A percentile compares a stretch with the other conserved stretches of the same genome.
These are phyloP conservation scores for Candida glucosophila DNA, from an alignment of 1,139 yeast species.

Conservation along the genomic window DNA sequence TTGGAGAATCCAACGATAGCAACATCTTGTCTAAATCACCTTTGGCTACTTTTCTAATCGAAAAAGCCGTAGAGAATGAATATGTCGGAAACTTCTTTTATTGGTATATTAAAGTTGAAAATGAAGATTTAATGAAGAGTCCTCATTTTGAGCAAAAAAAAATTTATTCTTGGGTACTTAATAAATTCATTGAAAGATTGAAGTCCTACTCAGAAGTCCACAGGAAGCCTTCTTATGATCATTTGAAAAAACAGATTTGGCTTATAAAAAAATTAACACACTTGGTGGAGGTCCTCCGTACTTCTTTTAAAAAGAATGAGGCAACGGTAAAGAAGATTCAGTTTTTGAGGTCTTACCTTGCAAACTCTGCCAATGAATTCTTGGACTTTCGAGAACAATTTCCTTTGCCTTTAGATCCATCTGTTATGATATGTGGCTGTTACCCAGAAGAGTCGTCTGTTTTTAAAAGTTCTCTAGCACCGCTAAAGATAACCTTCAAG, in stretches of 20 bases:
- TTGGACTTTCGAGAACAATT: conserved; percentile 42
- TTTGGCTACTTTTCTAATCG: conserved; percentile 70
- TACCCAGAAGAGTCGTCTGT: conserved; percentile 76
- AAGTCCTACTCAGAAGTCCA: conserved; percentile 21
- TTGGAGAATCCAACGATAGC: conserved; percentile 12
- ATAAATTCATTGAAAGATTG: conserved; percentile 31
- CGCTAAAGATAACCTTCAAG: conserved; percentile 72
- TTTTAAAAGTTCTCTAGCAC: conserved; percentile 84
- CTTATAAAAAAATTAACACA: conserved; percentile 35
- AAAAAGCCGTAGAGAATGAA: conserved; percentile 58
- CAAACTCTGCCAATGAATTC: conserved; percentile 33
- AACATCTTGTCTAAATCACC: conserved; percentile 39
- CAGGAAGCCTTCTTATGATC: conserved; percentile 27
- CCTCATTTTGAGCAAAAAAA: conserved; percentile 7
- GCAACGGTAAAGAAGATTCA: conserved; percentile 36
- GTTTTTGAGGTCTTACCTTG: conserved; percentile 31
- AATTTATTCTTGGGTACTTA: conserved; percentile 29
- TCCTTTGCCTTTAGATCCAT: conserved; percentile 67
- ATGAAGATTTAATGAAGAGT: conserved; percentile 51
- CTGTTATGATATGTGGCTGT: conserved; percentile 60
- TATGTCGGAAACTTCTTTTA: conserved; percentile 75
- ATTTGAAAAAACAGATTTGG: conserved; percentile 37
- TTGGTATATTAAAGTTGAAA: conserved; percentile 88
- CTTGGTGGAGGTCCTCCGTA: conserved; percentile 31
- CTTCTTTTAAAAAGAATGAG: conserved; percentile 35